These are phyloP conservation scores for Vicia faba DNA, from an alignment of 306 rosid genomes.

Conservation along the genomic window DNA sequence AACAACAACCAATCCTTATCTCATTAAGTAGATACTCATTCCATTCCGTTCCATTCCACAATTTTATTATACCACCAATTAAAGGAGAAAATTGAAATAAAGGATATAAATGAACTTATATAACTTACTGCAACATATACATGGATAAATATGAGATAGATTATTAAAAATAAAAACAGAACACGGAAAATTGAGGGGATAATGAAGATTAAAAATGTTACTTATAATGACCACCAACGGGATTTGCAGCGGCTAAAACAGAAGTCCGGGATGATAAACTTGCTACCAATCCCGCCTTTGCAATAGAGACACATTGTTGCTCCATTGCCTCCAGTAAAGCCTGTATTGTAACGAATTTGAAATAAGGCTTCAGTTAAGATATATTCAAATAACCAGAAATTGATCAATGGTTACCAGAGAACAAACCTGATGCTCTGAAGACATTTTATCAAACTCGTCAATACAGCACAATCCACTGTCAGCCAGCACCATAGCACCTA, in stretches of 20 bases:
- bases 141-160: constrained; percentile 8
- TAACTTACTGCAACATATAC: constrained; percentile 14
- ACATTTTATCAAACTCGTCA: constrained; percentile 93
- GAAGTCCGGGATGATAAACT: constrained; percentile 95
- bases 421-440: constrained; percentile 95
- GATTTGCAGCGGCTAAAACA: constrained; percentile 95
- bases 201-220: constrained; percentile 40
- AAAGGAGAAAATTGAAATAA: constrained; percentile 22
- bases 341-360: constrained; percentile 45
- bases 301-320: constrained; percentile 97
- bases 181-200: constrained; percentile 26
- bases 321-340: constrained; percentile 96
- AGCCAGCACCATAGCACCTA: constrained; percentile 96
- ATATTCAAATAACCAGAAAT: constrained; percentile 33
- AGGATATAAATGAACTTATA: constrained; percentile 18
- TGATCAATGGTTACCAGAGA: constrained; percentile 30
- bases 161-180: constrained; percentile 23
- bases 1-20: no score
- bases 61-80: background rate
- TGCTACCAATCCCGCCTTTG: constrained; percentile 95
- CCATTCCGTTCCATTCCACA: background rate
- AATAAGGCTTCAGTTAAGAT: constrained; percentile 29
- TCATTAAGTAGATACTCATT: no score
- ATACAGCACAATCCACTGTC: constrained; percentile 96
- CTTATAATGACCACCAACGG: constrained; percentile 97